phyloP scores from a whole-genome alignment of 257 asterid species.

The Anisodus acutangulus region DNA sequence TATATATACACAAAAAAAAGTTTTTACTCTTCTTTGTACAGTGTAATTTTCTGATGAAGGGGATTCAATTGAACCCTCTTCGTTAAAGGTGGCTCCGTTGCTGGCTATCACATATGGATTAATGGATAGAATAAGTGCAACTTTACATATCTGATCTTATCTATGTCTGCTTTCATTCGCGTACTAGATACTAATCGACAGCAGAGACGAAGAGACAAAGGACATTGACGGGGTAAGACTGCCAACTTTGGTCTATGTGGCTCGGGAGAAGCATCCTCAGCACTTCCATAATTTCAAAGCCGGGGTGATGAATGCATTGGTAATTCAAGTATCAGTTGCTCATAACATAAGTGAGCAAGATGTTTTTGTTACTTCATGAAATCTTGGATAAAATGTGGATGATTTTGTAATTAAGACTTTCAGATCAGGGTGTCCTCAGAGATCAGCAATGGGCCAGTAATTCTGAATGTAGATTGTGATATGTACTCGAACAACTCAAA shows the following conservation, averaged over 20 bases:
- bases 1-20: background rate
- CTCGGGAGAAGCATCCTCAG: slow-evolving; percentile 79
- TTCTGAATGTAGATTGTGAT: slow-evolving; percentile 85
- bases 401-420: slow-evolving; percentile 30
- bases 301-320: slow-evolving; percentile 94
- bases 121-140: no score
- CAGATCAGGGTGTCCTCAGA: slow-evolving; percentile 85
- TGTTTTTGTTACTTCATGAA: background rate
- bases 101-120: background rate
- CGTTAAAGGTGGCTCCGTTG: background rate
- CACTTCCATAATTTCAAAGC: slow-evolving; percentile 93
- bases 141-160: background rate
- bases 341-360: background rate
- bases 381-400: background rate
- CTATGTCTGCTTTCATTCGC: background rate
- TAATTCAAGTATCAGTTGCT: slow-evolving; percentile 32
- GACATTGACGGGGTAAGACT: slow-evolving; percentile 58
- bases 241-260: slow-evolving; percentile 80
- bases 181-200: slow-evolving; percentile 61
- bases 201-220: slow-evolving; percentile 52
- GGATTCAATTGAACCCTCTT: background rate
- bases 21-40: no score
- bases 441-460: slow-evolving; percentile 76
- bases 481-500: slow-evolving; percentile 79
- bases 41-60: background rate